phyloP scores from a whole-genome alignment of 805 yeast species.

The Myxozyma neotropica region DNA sequence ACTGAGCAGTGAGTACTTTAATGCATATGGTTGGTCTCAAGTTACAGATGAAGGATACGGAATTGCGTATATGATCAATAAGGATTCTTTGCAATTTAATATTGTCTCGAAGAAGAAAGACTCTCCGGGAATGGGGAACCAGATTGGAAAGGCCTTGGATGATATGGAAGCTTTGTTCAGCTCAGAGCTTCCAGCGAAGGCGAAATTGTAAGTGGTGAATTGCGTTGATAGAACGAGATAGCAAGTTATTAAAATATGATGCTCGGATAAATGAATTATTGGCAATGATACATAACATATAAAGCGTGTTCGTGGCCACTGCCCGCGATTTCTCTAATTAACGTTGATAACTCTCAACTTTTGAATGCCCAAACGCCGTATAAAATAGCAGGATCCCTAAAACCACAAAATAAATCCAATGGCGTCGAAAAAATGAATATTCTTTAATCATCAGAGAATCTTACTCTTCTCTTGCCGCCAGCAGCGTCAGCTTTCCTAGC shows the following conservation, averaged over 20 bases:
- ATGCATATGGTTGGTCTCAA: constrained; percentile 95
- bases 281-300: not conserved
- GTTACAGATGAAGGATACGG: constrained; percentile 94
- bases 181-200: constrained; percentile 39
- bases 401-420: not conserved
- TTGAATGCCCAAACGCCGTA: constrained; percentile 7
- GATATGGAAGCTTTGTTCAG: constrained; percentile 70
- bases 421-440: not conserved
- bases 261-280: not conserved
- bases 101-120: constrained; percentile 70
- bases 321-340: no score
- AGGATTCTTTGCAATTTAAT: constrained; percentile 82
- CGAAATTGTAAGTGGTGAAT: constrained; percentile 42
- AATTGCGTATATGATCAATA: constrained; percentile 87
- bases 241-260: not conserved
- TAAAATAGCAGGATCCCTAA: not conserved
- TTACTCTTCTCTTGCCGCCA: constrained; percentile 18
- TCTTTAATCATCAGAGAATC: constrained; percentile 15
- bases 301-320: no score
- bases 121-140: constrained; percentile 55
- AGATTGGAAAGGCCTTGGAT: constrained; percentile 74
- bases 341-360: not conserved
- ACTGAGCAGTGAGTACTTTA: constrained; percentile 78
- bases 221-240: not conserved
- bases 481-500: not conserved